phyloP scores from a whole-genome alignment of 2,329 filamentous ascomycete species.

The Neonectria faginata region DNA sequence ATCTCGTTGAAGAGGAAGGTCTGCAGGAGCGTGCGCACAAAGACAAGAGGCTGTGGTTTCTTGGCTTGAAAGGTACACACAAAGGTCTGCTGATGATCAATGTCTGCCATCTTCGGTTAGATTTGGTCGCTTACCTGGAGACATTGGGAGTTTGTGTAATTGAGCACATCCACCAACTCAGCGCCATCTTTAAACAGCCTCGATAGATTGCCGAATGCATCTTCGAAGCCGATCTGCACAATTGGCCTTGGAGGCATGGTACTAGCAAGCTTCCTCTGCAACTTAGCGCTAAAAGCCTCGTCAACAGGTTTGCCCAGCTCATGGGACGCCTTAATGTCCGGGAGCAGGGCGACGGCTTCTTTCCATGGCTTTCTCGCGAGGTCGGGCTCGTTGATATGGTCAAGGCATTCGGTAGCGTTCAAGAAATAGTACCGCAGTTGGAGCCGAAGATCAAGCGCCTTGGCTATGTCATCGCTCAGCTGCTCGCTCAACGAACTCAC shows the following conservation, averaged over 20 bases:
- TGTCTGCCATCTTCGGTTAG: not conserved
- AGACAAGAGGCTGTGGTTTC: constrained; percentile 85
- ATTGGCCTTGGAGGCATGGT: constrained; percentile 94
- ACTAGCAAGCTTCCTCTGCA: constrained; percentile 91
- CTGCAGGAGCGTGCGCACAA: constrained; percentile 83
- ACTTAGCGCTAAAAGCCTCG: constrained; percentile 87
- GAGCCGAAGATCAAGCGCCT: constrained; percentile 74
- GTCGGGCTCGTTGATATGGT: constrained; percentile 58
- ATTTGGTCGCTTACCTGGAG: constrained; percentile 67
- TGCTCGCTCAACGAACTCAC: constrained; percentile 57
- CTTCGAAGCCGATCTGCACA: constrained; percentile 78
- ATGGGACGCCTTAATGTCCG: constrained; percentile 69
- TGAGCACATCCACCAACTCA: constrained; percentile 74
- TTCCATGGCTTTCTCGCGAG: constrained; percentile 64
- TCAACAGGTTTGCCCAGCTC: constrained; percentile 73
- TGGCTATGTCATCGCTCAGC: constrained; percentile 55
- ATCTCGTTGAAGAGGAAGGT: constrained; percentile 79
- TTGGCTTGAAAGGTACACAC: constrained; percentile 80
- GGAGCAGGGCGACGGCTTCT: constrained; percentile 63
- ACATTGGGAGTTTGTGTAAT: constrained; percentile 76
- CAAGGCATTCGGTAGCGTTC: constrained; percentile 61
- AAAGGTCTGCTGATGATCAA: constrained; percentile 67
- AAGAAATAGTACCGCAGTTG: constrained; percentile 75
- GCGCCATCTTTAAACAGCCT: constrained; percentile 78
- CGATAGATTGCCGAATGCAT: constrained; percentile 76